These are phyloP conservation scores for Nitzschia palea DNA, from an alignment of 108 stramenopile species.

Conservation along the genomic window DNA sequence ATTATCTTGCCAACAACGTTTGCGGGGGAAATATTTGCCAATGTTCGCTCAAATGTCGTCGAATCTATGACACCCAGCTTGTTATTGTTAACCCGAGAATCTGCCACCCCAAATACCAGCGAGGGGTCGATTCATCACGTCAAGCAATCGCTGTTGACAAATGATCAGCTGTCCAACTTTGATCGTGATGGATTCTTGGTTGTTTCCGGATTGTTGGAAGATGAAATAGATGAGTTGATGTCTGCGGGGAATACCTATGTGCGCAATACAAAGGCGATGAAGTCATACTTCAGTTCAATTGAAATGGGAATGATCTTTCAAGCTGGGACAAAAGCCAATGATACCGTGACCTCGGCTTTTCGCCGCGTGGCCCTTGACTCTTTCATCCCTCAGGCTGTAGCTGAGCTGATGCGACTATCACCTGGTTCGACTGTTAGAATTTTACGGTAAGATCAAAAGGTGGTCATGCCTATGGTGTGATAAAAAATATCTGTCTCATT, in stretches of 20 bases:
- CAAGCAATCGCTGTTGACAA: not conserved
- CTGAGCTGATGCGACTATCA: constrained; percentile 22
- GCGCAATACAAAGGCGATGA: not conserved
- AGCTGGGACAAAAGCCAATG: not conserved
- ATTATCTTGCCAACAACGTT: too few species aligned
- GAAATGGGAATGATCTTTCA: constrained; percentile 14
- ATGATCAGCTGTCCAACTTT: constrained; percentile 21
- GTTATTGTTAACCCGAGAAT: too few species aligned
- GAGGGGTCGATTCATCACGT: too few species aligned
- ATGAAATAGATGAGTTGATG: constrained; percentile 11
- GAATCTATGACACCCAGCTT: too few species aligned
- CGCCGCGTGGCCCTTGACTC: constrained; percentile 25
- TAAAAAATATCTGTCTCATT: not conserved
- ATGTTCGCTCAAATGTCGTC: too few species aligned
- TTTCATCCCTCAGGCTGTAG: constrained; percentile 9
- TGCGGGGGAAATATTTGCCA: too few species aligned
- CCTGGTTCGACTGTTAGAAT: not conserved
- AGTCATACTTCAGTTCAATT: constrained; percentile 5
- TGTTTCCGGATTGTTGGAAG: constrained; percentile 29
- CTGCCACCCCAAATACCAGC: too few species aligned
- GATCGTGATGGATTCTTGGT: constrained; percentile 31
- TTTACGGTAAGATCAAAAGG: constrained; percentile 3
- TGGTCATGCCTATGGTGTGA: not conserved
- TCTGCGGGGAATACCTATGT: constrained; percentile 16
- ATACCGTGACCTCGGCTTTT: constrained; percentile 13